These are phyloP conservation scores for Colletotrichum melonis DNA, from an alignment of 2,329 filamentous ascomycete genomes.

Conservation along the genomic window DNA sequence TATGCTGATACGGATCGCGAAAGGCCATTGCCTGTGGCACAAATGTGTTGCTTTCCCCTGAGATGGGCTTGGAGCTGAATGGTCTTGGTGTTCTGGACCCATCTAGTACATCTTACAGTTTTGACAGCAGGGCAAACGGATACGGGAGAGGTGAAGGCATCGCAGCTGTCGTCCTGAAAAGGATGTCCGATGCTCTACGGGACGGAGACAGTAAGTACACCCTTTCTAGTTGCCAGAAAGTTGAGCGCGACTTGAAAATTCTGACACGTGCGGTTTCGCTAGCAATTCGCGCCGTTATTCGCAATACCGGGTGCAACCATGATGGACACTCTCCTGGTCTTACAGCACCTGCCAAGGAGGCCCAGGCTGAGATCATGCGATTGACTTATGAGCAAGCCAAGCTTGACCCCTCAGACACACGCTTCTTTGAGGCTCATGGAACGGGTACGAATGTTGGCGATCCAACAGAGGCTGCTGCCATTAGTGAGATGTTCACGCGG, in stretches of 20 bases:
- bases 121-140: constrained; percentile 68
- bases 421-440: constrained; percentile 59
- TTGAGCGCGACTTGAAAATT: constrained; percentile 55
- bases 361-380: constrained; percentile 50
- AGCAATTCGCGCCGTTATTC: constrained; percentile 53
- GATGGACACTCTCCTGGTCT: constrained; percentile 56
- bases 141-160: constrained; percentile 74
- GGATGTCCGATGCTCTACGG: neutral
- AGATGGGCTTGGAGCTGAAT: constrained; percentile 14
- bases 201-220: neutral
- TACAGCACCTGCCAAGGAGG: constrained; percentile 42
- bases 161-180: constrained; percentile 57
- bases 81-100: constrained; percentile 15
- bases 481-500: constrained; percentile 54
- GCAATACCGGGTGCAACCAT: constrained; percentile 47
- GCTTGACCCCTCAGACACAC: constrained; percentile 42
- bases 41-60: constrained; percentile 11
- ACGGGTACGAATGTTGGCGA: constrained; percentile 68
- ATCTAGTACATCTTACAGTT: constrained; percentile 41
- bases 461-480: constrained; percentile 61
- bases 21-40: constrained; percentile 19
- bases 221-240: neutral
- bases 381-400: constrained; percentile 46
- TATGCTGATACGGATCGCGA: neutral
- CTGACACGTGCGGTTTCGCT: constrained; percentile 68